Evolutionary conservation across 768 basidiomycete species (phyloP).

Genomic region (Tricholoma sp.): DNA sequence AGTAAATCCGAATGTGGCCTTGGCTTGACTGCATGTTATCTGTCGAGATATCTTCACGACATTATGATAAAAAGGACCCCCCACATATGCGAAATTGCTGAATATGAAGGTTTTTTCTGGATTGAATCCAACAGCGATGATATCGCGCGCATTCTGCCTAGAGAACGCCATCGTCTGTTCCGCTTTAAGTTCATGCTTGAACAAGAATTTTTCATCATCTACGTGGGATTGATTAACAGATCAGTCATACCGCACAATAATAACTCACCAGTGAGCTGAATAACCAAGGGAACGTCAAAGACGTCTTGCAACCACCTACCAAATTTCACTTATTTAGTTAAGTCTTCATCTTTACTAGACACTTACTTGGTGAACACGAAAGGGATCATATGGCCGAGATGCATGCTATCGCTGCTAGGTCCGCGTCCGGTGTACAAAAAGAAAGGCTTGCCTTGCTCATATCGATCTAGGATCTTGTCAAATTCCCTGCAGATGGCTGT

Average conservation of each 20-base stretch:
- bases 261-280: slow-evolving; percentile 84
- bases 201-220: slow-evolving; percentile 99
- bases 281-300: slow-evolving; percentile 89
- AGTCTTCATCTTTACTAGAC: neutral
- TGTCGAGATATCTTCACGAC: slow-evolving; percentile 89
- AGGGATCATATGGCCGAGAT: slow-evolving; percentile 95
- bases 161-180: slow-evolving; percentile 85
- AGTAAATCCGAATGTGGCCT: slow-evolving; percentile 93
- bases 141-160: slow-evolving; percentile 85
- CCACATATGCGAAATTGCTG: slow-evolving; percentile 85
- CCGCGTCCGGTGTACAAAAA: slow-evolving; percentile 98
- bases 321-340: neutral
- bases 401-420: slow-evolving; percentile 95
- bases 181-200: slow-evolving; percentile 90
- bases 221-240: neutral
- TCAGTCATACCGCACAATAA: neutral
- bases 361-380: slow-evolving; percentile 94
- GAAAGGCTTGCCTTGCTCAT: slow-evolving; percentile 95
- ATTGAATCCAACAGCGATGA: slow-evolving; percentile 94
- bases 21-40: slow-evolving; percentile 90
- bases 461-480: slow-evolving; percentile 89
- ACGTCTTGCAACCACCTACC: slow-evolving; percentile 93
- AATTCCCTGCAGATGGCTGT: slow-evolving; percentile 62
- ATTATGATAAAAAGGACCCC: slow-evolving; percentile 92
- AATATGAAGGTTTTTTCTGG: slow-evolving; percentile 95